Percentiles rank a stretch among this genome's conserved stretches.
Evolutionary conservation across 768 basidiomycete species (phyloP).

Genomic region (Ramaria rubella): DNA sequence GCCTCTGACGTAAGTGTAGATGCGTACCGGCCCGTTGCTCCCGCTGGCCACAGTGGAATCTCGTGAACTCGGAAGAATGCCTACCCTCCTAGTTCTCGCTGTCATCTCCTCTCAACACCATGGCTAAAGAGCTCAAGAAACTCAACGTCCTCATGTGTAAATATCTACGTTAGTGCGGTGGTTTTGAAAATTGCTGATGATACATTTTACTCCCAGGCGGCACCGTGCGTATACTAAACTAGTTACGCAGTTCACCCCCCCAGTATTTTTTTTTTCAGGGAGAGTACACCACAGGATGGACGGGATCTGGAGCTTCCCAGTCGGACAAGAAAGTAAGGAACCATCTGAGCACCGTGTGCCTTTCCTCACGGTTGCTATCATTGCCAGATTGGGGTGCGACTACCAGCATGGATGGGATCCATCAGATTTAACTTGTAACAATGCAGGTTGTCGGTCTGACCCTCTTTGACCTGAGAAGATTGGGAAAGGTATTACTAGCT

Average conservation of each 20-base stretch:
- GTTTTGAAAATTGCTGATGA: slow-evolving; percentile 3
- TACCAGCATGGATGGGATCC: background rate
- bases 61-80: background rate
- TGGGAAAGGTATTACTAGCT: slow-evolving; percentile 68
- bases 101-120: slow-evolving; percentile 7
- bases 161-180: slow-evolving; percentile 29
- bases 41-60: no score
- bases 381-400: slow-evolving; percentile 56
- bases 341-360: slow-evolving; percentile 1
- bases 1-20: background rate
- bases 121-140: slow-evolving; percentile 41
- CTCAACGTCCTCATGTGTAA: slow-evolving; percentile 76
- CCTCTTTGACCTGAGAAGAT: slow-evolving; percentile 79
- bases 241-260: slow-evolving; percentile 1
- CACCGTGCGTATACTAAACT: slow-evolving; percentile 27
- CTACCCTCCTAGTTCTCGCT: background rate
- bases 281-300: slow-evolving; percentile 95
- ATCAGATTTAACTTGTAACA: slow-evolving; percentile 12
- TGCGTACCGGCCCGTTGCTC: no score
- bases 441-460: slow-evolving; percentile 80
- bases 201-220: slow-evolving; percentile 33
- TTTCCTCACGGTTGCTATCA: background rate
- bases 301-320: slow-evolving; percentile 82
- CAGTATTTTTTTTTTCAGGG: slow-evolving; percentile 36
- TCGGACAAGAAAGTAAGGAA: slow-evolving; percentile 83